Conservation (phyloP, 2,329 filamentous ascomycete genomes). For the Tolypocladium endophyticum region DNA sequence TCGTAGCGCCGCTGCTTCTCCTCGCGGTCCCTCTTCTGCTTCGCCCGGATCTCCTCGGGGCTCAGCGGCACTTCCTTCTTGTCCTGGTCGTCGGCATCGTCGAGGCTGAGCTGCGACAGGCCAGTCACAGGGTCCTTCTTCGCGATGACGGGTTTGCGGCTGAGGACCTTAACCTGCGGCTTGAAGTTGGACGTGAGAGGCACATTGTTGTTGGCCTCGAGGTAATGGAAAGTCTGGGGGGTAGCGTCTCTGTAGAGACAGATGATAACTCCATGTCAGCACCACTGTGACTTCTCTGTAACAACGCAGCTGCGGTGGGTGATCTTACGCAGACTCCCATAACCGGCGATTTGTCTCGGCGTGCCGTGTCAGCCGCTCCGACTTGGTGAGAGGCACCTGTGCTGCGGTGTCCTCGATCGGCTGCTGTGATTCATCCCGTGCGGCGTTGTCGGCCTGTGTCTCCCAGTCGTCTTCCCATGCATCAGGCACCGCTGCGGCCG, state of each 20-base stretch:
- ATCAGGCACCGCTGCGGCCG: conserved; percentile 45
- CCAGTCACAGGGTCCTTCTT: conserved; percentile 44
- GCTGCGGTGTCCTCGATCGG: conserved; percentile 20
- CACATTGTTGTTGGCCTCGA: conserved; percentile 53
- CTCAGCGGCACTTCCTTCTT: conserved; percentile 52
- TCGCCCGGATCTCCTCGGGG: conserved; percentile 66
- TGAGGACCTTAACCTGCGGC: conserved; percentile 72
- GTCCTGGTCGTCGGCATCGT: conserved; percentile 50
- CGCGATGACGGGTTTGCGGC: conserved; percentile 63
- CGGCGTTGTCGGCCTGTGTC: conserved; percentile 53
- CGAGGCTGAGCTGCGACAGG: conserved; percentile 31
- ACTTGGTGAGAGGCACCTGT: conserved; percentile 48
- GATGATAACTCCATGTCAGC: conserved; percentile 1
- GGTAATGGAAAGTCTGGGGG: conserved; percentile 63
- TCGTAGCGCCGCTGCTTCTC: conserved; percentile 88
- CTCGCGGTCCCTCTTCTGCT: conserved; percentile 69
- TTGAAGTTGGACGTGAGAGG: conserved; percentile 62
- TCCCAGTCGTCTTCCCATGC: conserved; percentile 95
- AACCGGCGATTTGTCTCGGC: conserved; percentile 73
- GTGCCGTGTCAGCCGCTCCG: conserved; percentile 71
- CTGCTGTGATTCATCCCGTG: conserved; percentile 24
- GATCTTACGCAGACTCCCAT: conserved; percentile 75
- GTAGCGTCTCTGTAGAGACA: conserved; percentile 53
- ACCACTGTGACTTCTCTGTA: neutral
- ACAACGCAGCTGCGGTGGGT: conserved; percentile 1